Evolutionary conservation across 495 filamentous ascomycete genomes (phyloP), one percentile per base, ranked within the genome.

Genomic region (Cercophora scortea): DNA sequence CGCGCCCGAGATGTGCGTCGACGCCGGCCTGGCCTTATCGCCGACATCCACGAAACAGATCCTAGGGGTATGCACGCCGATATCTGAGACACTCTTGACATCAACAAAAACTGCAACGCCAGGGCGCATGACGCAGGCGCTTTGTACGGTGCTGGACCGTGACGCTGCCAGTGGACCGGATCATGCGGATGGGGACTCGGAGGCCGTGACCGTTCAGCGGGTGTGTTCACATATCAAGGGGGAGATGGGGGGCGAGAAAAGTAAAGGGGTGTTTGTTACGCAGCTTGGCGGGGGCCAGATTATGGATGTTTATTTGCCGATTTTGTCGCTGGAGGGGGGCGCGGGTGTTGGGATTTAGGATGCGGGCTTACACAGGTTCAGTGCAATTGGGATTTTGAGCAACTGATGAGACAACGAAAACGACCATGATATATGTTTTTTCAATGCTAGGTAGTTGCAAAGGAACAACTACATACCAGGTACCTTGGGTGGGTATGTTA

Each of bases 281-380:
- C 61, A 64, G 45, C 34, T 64, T 32, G 57, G 61, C 0, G 60
- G 60, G 2, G 60, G 60, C 18, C 60, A 60, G 45, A 33, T 64
- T 45, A 15, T 62, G 54, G 60, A 64, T 47, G 58, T 64, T 39
- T 54, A 57, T 39, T 34, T 64, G 10, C 61, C 61, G 25, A 5
- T 25, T 25, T 25, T 25, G 25, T 25, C 25, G 25, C 2, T 5
- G 25, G 25, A 25, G 25, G 25, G 25, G n/a, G n/a, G n/a, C n/a
- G n/a, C n/a, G n/a, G n/a, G n/a, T n/a, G n/a, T n/a, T n/a, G n/a
- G n/a, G n/a, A n/a, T n/a, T n/a, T n/a, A n/a, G n/a, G n/a, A n/a
- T n/a, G n/a, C n/a, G n/a, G n/a, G n/a, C n/a, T n/a, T n/a, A n/a
- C n/a, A n/a, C n/a, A n/a, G n/a, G n/a, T n/a, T n/a, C n/a, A n/a